Percentiles rank a stretch among this genome's conserved stretches.
Conservation (phyloP, 1,139 yeast species). For the Diutina ranongensis region DNA sequence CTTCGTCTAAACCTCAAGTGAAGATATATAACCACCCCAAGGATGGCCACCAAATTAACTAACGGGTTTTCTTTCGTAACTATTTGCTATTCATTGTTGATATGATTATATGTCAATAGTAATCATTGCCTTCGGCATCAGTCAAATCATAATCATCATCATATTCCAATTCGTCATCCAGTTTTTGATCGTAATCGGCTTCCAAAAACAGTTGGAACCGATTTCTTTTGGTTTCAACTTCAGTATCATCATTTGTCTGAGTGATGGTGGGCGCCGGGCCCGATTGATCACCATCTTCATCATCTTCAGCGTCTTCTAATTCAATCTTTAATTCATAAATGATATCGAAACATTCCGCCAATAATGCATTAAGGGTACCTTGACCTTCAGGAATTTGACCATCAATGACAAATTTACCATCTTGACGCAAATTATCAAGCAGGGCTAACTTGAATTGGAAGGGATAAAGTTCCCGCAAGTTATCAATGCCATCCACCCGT, state of each 20-base stretch:
- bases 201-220: constrained; percentile 34
- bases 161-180: constrained; percentile 15
- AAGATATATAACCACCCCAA: no score
- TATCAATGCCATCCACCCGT: constrained; percentile 83
- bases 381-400: constrained; percentile 94
- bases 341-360: constrained; percentile 92
- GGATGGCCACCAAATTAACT: no score
- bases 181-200: constrained; percentile 36
- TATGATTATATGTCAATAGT: no score
- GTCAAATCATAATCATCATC: constrained; percentile 19
- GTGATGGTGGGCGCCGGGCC: constrained; percentile 3
- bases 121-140: constrained; percentile 33
- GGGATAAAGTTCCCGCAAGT: constrained; percentile 82
- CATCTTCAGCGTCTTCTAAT: constrained; percentile 54
- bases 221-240: constrained; percentile 34
- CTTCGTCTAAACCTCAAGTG: no score
- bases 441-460: constrained; percentile 90
- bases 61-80: no score
- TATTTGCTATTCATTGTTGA: no score
- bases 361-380: constrained; percentile 78
- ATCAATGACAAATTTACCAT: constrained; percentile 84
- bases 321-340: constrained; percentile 84
- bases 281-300: constrained; percentile 9
- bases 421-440: constrained; percentile 72
- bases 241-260: constrained; percentile 10